Evolutionary conservation across 257 asterid genomes (phyloP), one percentile per base, ranked within the genome.

Genomic region (Nicotiana noctiflora): DNA sequence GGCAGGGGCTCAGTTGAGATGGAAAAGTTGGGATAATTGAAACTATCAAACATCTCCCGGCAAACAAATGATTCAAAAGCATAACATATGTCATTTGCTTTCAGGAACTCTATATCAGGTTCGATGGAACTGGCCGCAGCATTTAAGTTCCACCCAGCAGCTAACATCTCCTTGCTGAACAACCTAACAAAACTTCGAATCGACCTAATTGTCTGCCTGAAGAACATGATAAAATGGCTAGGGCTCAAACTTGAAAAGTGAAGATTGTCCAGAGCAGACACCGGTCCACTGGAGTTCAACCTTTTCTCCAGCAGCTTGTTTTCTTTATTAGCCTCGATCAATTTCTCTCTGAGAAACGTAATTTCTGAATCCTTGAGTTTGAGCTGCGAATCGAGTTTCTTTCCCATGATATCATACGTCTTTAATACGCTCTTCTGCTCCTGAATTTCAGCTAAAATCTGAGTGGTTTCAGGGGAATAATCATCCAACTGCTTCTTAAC

Each of bases 341-440:
- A 60, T 75, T 91, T 95, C 92, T 92, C 98, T 77, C 77, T 86
- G 8, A 95, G 87, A 84, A 95, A 95, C 5, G 85, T 84, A 5
- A 95, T 86, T 80, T 95, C 99, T 0, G 98, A 95, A 57, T 90
- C 96, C 63, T 91, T 95, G 51, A 93, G 94, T 74, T 90, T 92
- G n/a, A 89, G 79, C 80, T 91, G 92, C 19, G 92, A 94, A 84
- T 91, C 98, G 83, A 92, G 44, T 65, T 91, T 95, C 90, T 87
- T 90, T 2, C 84, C 85, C 12, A 89, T 90, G 66, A 94, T 86
- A 57, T 93, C 97, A 29, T 88, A 95, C 0, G 88, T 91, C 70
- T 79, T 87, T 37, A 94, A 70, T 15, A 91, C 85, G 62, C 95
- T 84, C 72, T 83, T 91, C 82, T 82, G 90, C 85, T 95, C 99